These are phyloP conservation scores for Geranomyces variabilis DNA, from an alignment of 192 early-diverging fungal species.

Conservation along the genomic window DNA sequence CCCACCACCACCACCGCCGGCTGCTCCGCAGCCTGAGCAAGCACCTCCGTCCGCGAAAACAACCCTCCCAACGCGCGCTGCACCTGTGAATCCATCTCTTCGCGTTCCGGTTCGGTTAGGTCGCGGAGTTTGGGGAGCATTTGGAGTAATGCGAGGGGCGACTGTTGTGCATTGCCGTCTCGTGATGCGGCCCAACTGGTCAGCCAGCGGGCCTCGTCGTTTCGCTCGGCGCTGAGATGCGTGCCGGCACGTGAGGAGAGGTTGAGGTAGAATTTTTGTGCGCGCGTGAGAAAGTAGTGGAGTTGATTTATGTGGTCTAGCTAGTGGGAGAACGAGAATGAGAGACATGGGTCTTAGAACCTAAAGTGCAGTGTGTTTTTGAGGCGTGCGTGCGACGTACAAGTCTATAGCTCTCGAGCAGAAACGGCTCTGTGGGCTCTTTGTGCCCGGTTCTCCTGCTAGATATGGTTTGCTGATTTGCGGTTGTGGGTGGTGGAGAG, in stretches of 20 bases:
- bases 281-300: slow-evolving; percentile 24
- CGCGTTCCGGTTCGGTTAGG: slow-evolving; percentile 30
- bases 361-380: no score
- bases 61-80: slow-evolving; percentile 17
- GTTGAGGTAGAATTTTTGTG: slow-evolving; percentile 28
- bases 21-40: not conserved
- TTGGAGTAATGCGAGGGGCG: not conserved
- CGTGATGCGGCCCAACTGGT: no score
- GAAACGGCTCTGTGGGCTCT: no score
- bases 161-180: no score
- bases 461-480: no score
- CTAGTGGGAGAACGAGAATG: slow-evolving; percentile 17
- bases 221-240: not conserved
- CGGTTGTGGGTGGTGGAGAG: no score
- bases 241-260: not conserved
- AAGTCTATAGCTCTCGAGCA: no score
- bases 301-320: slow-evolving; percentile 28
- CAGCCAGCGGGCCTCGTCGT: not conserved
- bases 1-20: no score
- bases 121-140: slow-evolving; percentile 15
- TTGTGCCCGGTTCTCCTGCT: no score
- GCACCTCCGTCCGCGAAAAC: not conserved
- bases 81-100: slow-evolving; percentile 25
- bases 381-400: no score
- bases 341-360: no score